Evolutionary conservation across 805 yeast genomes (phyloP).

Genomic region (Yamadazyma laniorum): DNA sequence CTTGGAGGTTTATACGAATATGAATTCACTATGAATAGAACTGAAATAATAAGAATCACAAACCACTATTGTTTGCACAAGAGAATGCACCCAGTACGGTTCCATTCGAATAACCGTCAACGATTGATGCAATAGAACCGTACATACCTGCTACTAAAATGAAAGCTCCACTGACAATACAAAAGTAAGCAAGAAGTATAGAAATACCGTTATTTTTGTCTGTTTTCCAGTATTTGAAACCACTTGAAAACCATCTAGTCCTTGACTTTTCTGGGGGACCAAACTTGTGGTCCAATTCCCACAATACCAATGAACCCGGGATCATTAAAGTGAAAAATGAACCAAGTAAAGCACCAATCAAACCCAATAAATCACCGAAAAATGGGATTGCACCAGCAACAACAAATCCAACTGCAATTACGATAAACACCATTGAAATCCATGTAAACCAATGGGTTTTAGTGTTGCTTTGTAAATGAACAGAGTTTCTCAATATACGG

Average conservation of each 20-base stretch:
- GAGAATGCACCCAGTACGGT: slow-evolving; percentile 10
- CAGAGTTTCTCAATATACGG: slow-evolving; percentile 11
- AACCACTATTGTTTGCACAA: slow-evolving; percentile 12
- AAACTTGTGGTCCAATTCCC: slow-evolving; percentile 6
- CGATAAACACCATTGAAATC: slow-evolving; percentile 10
- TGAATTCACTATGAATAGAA: no score
- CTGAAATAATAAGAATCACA: no score
- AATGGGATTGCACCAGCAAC: slow-evolving; percentile 15
- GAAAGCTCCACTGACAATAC: slow-evolving; percentile 9
- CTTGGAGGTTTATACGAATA: no score
- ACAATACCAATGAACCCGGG: slow-evolving; percentile 12
- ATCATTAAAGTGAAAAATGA: slow-evolving; percentile 10
- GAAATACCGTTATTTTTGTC: background rate
- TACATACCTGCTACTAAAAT: slow-evolving; percentile 10
- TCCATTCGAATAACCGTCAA: slow-evolving; percentile 9
- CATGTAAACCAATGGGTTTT: slow-evolving; percentile 12
- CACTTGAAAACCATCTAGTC: slow-evolving; percentile 1
- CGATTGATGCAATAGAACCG: slow-evolving; percentile 12
- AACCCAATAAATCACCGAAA: slow-evolving; percentile 12
- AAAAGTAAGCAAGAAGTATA: background rate
- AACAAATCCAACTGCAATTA: slow-evolving; percentile 10
- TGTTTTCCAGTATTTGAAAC: background rate
- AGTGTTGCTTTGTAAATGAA: slow-evolving; percentile 12
- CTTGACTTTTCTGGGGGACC: background rate
- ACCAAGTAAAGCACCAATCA: slow-evolving; percentile 13